phyloP scores from a whole-genome alignment of 208 protist species.

The Trichomonas vaginalis region DNA sequence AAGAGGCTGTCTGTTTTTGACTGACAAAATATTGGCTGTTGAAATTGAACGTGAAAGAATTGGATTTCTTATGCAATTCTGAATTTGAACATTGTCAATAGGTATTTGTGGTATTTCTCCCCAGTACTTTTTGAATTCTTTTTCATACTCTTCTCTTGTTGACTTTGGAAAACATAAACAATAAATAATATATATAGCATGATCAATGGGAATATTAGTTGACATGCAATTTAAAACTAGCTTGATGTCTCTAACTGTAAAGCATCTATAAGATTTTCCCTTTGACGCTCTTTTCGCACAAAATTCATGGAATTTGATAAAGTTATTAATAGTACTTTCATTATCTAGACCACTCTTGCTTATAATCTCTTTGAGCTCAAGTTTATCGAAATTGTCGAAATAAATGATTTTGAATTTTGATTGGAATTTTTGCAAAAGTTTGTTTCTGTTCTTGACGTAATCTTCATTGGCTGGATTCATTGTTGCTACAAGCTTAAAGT shows the following conservation, averaged over 20 bases:
- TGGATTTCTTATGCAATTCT: neutral
- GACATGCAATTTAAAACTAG: neutral
- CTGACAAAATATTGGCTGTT: neutral
- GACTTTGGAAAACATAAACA: neutral
- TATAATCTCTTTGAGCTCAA: neutral
- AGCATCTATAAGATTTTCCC: neutral
- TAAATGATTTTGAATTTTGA: neutral
- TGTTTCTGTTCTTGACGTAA: neutral
- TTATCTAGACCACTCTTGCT: neutral
- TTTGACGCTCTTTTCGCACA: neutral
- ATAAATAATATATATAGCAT: neutral
- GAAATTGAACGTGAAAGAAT: neutral
- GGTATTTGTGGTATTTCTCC: neutral
- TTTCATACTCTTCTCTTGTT: too few relatives aligned
- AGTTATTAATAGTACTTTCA: neutral
- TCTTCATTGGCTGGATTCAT: neutral
- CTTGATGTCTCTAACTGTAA: neutral
- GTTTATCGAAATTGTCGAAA: neutral
- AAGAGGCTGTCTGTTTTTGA: neutral
- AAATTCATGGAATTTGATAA: neutral
- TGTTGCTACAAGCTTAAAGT: neutral
- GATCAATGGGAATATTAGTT: neutral
- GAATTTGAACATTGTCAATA: neutral
- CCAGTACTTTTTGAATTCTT: neutral
- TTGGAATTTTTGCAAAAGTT: neutral